Percentiles rank a stretch among this genome's conserved stretches.
phyloP scores from a whole-genome alignment of 495 filamentous ascomycete genomes.

The Pyronema domesticum region DNA sequence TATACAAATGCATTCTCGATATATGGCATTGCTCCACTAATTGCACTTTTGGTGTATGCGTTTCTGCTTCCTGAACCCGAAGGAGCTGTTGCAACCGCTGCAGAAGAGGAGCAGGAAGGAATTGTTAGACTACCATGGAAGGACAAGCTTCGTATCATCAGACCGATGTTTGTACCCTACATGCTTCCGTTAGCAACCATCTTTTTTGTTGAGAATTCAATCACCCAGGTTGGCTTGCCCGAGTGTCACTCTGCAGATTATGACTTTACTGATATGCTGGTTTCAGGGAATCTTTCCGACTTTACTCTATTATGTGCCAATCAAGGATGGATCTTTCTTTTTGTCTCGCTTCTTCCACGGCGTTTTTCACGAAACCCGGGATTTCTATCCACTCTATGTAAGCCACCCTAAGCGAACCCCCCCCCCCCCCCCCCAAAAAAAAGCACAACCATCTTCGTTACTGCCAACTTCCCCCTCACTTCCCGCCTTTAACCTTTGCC shows the following conservation, averaged over 20 bases:
- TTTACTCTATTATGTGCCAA: constrained; percentile 9
- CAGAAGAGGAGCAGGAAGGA: not conserved
- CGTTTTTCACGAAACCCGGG: not conserved
- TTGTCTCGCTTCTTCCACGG: constrained; percentile 1
- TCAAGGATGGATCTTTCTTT: not conserved
- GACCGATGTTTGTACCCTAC: constrained; percentile 8
- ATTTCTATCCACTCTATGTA: constrained; percentile 14
- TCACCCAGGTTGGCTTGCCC: constrained; percentile 3
- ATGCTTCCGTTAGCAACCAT: constrained; percentile 12
- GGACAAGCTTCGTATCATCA: constrained; percentile 8
- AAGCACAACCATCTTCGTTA: no score
- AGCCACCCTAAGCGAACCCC: not conserved
- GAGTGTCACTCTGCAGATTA: not conserved
- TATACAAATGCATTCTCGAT: constrained; percentile 2
- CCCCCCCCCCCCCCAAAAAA: no score
- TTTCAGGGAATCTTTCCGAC: constrained; percentile 9
- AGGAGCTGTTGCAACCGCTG: not conserved
- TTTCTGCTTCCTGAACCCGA: constrained; percentile 5
- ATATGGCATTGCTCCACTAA: constrained; percentile 6
- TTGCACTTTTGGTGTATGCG: constrained; percentile 2
- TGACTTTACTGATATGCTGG: not conserved
- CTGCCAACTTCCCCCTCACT: no score
- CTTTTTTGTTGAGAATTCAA: constrained; percentile 7
- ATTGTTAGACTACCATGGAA: constrained; percentile 2
- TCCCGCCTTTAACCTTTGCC: no score